Percentiles rank a stretch among this genome's conserved stretches.
These are phyloP conservation scores for Xylariaceae sp. DNA, from an alignment of 2,329 filamentous ascomycete species.

Conservation along the genomic window DNA sequence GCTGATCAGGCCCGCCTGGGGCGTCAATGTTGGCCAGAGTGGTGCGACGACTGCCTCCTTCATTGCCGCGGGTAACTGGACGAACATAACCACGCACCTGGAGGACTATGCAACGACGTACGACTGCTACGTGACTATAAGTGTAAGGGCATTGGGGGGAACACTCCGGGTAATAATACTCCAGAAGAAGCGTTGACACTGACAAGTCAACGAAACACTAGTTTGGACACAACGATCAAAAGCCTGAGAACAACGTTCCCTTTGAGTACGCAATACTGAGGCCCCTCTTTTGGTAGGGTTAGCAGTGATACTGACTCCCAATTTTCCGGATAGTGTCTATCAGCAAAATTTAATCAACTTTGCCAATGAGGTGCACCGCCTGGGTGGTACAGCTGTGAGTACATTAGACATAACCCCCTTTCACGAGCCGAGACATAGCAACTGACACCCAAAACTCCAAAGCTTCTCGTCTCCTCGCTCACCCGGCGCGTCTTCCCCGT, in stretches of 20 bases:
- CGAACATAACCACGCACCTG: constrained; percentile 52
- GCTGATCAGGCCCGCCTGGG: constrained; percentile 55
- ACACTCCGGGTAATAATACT: no score
- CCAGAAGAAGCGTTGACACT: no score
- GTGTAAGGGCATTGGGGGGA: constrained; percentile 5
- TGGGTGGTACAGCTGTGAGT: constrained; percentile 52
- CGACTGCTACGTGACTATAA: constrained; percentile 60
- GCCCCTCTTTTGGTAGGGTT: neutral
- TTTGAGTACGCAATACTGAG: constrained; percentile 48
- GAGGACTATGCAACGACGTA: constrained; percentile 47
- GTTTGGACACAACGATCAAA: constrained; percentile 71
- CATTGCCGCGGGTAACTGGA: constrained; percentile 59
- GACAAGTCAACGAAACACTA: no score
- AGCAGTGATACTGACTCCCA: neutral
- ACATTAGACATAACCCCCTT: neutral
- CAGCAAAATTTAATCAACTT: constrained; percentile 45
- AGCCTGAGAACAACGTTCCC: constrained; percentile 53
- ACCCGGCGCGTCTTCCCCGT: constrained; percentile 55
- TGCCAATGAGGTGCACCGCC: constrained; percentile 49
- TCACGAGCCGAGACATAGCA: no score
- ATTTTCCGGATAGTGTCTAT: constrained; percentile 7
- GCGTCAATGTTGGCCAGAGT: constrained; percentile 62
- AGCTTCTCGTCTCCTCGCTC: constrained; percentile 60
- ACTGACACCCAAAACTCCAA: neutral
- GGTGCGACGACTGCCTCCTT: constrained; percentile 65